Conservation (phyloP, 345 rosid genomes). For the Orychophragmus violaceus region DNA sequence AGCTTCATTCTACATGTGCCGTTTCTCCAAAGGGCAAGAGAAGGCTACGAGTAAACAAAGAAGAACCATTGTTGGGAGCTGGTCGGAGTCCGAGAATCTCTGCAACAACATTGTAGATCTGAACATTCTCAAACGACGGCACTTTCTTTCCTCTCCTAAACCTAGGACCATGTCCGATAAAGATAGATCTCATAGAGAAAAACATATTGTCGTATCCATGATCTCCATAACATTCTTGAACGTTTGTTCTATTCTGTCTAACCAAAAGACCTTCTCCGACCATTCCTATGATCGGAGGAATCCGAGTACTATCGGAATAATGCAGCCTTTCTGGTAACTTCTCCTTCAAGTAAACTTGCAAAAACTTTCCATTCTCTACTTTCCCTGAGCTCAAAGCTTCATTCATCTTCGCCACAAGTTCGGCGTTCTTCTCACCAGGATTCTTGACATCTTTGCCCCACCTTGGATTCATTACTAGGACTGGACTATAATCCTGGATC, state of each 20-base stretch:
- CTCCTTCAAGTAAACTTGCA: slow-evolving; percentile 71
- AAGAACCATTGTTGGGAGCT: slow-evolving; percentile 73
- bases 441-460: slow-evolving; percentile 31
- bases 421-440: slow-evolving; percentile 14
- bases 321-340: slow-evolving; percentile 72
- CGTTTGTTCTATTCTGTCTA: slow-evolving; percentile 49
- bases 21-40: slow-evolving; percentile 38
- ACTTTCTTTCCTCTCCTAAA: slow-evolving; percentile 67
- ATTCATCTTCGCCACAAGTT: slow-evolving; percentile 65
- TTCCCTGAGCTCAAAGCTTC: slow-evolving; percentile 61
- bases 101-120: slow-evolving; percentile 70
- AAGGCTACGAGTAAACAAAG: slow-evolving; percentile 37
- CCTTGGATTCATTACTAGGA: slow-evolving; percentile 69
- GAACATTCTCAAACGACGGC: slow-evolving; percentile 86
- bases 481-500: slow-evolving; percentile 55
- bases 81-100: slow-evolving; percentile 75
- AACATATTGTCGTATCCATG: slow-evolving; percentile 81
- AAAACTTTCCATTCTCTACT: slow-evolving; percentile 57
- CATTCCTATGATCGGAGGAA: slow-evolving; percentile 71
- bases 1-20: not conserved
- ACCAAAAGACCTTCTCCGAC: slow-evolving; percentile 67
- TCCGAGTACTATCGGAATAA: slow-evolving; percentile 58
- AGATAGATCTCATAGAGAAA: slow-evolving; percentile 89
- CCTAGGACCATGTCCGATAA: slow-evolving; percentile 80
- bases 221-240: slow-evolving; percentile 70